A percentile compares a stretch with the other conserved stretches of the same genome.
phyloP scores from a whole-genome alignment of 2,329 filamentous ascomycete genomes.

The Xylariaceae sp. region DNA sequence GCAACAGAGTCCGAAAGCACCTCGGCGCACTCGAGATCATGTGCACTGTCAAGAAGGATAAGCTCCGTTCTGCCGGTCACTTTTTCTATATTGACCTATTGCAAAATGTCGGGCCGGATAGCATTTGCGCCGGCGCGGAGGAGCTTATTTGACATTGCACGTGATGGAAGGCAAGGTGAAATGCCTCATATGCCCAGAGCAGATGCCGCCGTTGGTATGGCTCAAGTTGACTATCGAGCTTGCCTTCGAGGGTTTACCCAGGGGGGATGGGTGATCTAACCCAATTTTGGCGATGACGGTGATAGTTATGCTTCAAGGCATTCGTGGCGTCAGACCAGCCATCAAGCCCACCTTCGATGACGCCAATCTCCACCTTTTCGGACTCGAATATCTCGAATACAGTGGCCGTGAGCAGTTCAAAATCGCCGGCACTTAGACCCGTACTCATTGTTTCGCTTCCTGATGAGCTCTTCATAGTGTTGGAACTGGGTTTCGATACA shows the following conservation, averaged over 20 bases:
- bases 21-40: constrained; percentile 79
- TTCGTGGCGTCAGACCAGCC: constrained; percentile 91
- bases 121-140: constrained; percentile 42
- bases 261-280: constrained; percentile 79
- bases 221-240: constrained; percentile 38
- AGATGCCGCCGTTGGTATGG: constrained; percentile 53
- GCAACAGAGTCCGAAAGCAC: constrained; percentile 64
- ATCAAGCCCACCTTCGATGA: constrained; percentile 91
- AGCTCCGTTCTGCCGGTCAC: constrained; percentile 43
- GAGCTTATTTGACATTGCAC: constrained; percentile 35
- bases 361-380: constrained; percentile 68
- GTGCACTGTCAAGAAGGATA: constrained; percentile 81
- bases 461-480: constrained; percentile 56
- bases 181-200: constrained; percentile 49
- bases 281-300: constrained; percentile 90
- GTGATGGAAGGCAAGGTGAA: constrained; percentile 41
- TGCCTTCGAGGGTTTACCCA: constrained; percentile 52
- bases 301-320: constrained; percentile 70
- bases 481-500: constrained; percentile 63
- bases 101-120: constrained; percentile 63
- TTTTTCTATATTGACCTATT: constrained; percentile 51
- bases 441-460: constrained; percentile 48
- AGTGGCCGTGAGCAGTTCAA: constrained; percentile 86
- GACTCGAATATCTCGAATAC: constrained; percentile 84
- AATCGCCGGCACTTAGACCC: constrained; percentile 58